A percentile compares a stretch with the other conserved stretches of the same genome.
These are phyloP conservation scores for Calonectria honghensis DNA, from an alignment of 2,329 filamentous ascomycete genomes.

Conservation along the genomic window DNA sequence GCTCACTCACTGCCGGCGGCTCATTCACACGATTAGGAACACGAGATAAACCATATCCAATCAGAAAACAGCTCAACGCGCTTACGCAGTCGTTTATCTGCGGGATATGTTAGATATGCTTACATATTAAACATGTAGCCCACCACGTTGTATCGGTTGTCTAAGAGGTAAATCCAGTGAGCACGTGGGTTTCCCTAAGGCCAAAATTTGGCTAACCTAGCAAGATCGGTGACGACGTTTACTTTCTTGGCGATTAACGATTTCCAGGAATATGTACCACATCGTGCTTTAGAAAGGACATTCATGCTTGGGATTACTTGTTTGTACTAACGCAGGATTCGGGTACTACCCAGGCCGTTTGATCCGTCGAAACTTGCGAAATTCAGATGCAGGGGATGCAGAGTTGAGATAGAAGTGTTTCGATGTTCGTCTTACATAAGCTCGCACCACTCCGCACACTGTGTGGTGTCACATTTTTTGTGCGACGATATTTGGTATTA, in stretches of 20 bases:
- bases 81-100: background rate
- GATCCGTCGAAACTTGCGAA: background rate
- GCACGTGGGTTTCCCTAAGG: background rate
- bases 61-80: background rate
- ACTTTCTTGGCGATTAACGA: background rate
- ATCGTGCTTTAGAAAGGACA: background rate
- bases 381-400: background rate
- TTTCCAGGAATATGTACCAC: background rate
- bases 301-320: background rate
- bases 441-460: no score
- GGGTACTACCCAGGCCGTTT: background rate
- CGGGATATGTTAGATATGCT: background rate
- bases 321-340: background rate
- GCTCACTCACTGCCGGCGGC: background rate
- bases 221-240: background rate
- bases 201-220: background rate
- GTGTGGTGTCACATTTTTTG: background rate
- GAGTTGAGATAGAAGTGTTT: background rate
- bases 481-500: background rate
- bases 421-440: no score
- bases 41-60: background rate
- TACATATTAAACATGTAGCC: background rate
- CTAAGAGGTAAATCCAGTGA: background rate
- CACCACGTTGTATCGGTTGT: background rate
- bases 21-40: background rate